Evolutionary conservation across 805 yeast genomes (phyloP), one percentile per base, ranked within the genome.

Genomic region (Lipomyces starkeyi): DNA sequence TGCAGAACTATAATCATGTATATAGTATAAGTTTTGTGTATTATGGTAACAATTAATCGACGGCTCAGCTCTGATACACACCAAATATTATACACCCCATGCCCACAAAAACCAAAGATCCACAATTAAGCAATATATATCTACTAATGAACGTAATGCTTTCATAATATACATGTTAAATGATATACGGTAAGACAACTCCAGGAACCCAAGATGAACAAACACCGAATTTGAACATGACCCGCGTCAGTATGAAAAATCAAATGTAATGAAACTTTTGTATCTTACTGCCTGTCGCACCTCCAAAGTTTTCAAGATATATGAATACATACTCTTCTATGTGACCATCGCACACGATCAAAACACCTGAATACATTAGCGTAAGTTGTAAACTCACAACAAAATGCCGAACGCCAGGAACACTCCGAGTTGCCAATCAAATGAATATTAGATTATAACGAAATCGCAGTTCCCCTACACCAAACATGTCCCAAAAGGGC

Each of bases 331-430:
- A 14, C 25, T 22, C 34, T n/a, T 25, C 34, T 11, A 25, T 53
- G 56, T 13, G 20, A 53, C 8, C 56, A 25, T 13, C n/a, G 17
- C 56, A 53, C 27, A 8, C 17, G 34, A 53, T 53, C n/a, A 53
- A 53, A 53, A 53, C 56, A 53, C 56, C 56, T 53, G 34, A 53
- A 53, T 17, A 53, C 56, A 53, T 53, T 53, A 53, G 34, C 56
- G 32, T 11, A 53, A 53, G 34, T 13, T 17, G 22, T 43, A 17
- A 43, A 43, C 22, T n/a, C 14, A 4, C 49, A 17, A 43, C 49
- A 17, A 37, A 43, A 43, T 43, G 6, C 22, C 25, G 22, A 43
- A 43, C 49, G 22, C 49, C 49, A 7, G 9, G 49, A 43, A 35
- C 11, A 37, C 43, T 37, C 54, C 25, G 27, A 49, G 20, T 4